Percentiles rank a stretch among this genome's conserved stretches.
phyloP scores from a whole-genome alignment of 2,329 filamentous ascomycete genomes.

The Dothistroma pini region DNA sequence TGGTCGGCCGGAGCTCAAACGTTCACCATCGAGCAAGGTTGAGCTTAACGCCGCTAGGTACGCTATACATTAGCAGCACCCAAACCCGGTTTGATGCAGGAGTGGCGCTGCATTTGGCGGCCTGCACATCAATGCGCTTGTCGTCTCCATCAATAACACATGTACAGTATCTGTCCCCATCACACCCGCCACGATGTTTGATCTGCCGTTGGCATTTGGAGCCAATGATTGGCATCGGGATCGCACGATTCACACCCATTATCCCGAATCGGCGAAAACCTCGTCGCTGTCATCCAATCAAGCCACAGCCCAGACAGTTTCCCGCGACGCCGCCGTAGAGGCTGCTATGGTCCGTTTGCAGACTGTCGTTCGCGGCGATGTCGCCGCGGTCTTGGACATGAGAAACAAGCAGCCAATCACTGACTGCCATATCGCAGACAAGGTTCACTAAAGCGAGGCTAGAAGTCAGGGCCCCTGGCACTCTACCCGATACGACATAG shows the following conservation, averaged over 20 bases:
- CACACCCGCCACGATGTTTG: neutral
- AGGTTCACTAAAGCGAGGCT: neutral
- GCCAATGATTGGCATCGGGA: neutral
- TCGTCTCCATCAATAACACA: neutral
- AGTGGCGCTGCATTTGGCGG: neutral
- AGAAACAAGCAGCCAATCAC: neutral
- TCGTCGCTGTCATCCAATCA: neutral
- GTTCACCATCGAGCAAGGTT: neutral
- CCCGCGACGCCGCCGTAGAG: neutral
- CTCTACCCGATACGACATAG: neutral
- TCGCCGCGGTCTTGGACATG: neutral
- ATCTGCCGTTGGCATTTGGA: neutral
- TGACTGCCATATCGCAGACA: neutral
- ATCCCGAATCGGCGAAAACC: neutral
- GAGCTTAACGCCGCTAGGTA: neutral
- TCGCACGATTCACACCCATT: neutral
- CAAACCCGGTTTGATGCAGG: neutral
- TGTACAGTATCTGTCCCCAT: neutral
- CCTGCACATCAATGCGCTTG: neutral
- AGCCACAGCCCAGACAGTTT: neutral
- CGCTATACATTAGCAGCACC: neutral
- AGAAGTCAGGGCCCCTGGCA: constrained; percentile 2
- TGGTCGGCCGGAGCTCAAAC: neutral
- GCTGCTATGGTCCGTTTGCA: neutral
- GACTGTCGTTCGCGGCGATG: neutral